These are phyloP conservation scores for Dorcoceras hygrometricum DNA, from an alignment of 257 asterid genomes.

Conservation along the genomic window DNA sequence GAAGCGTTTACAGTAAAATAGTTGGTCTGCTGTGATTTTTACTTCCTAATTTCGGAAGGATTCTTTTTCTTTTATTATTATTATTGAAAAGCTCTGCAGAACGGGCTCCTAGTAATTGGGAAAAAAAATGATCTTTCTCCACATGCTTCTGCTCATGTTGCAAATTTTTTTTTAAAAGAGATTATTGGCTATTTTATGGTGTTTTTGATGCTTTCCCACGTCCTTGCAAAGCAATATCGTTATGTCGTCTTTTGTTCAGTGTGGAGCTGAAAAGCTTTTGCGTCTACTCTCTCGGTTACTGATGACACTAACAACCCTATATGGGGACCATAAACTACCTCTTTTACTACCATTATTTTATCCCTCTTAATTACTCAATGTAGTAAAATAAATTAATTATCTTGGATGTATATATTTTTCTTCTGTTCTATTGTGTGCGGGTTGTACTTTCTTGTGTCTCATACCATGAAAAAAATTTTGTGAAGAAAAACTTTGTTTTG, in stretches of 20 bases:
- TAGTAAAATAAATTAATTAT: background rate
- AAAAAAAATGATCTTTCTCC: slow-evolving; percentile 23
- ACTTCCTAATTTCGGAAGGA: slow-evolving; percentile 30
- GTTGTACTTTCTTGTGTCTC: background rate
- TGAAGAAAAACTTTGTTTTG: too few species aligned
- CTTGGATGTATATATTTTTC: background rate
- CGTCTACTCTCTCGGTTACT: slow-evolving; percentile 21
- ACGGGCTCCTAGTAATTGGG: slow-evolving; percentile 32
- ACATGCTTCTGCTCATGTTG: slow-evolving; percentile 9
- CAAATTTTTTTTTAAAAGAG: background rate
- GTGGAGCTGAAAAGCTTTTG: slow-evolving; percentile 21
- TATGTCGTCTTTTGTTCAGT: background rate
- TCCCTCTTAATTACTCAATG: background rate
- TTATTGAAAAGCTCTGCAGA: slow-evolving; percentile 2
- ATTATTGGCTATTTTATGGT: background rate
- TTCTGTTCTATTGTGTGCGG: background rate
- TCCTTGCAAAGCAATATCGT: slow-evolving; percentile 19
- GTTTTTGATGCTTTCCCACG: slow-evolving; percentile 16
- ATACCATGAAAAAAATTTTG: background rate
- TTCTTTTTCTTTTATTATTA: slow-evolving; percentile 14
- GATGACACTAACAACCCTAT: slow-evolving; percentile 30
- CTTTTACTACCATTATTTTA: slow-evolving; percentile 21
- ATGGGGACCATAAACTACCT: slow-evolving; percentile 38
- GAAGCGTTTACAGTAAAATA: background rate
- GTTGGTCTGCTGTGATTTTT: background rate